Base-by-base conservation (phyloP, 345 rosid species). In the Pistacia integerrima region DNA sequence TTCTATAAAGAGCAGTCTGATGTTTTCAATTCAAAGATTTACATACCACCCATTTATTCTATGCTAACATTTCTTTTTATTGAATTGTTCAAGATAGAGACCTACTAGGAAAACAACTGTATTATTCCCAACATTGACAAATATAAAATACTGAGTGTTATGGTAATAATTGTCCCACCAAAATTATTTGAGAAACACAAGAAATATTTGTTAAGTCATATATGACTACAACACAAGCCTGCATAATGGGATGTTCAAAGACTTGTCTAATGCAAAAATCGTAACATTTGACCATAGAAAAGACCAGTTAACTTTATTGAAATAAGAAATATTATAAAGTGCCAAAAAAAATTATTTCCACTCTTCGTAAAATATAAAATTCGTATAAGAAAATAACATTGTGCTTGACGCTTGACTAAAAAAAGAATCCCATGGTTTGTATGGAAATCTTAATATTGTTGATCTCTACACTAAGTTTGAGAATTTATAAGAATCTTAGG, bases 401-500 rank as follows among this genome's bases (percentile, higher is more conserved):
- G 46, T 41, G 46, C 46, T 7, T 41, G 46, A 41, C 6, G 9
- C 46, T 41, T 41, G 8, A 41, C 46, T 41, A 0, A 8, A 8
- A 41, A 41, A 7, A 41, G 46, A 41, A 41, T 41, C 46, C 46
- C 9, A 7, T 41, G 46, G 46, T 41, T 41, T 6, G 8, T 5
- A 41, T 1, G 9, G 9, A 41, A 41, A 41, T 41, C 46, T 41
- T 41, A 41, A 41, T 7, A 41, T 41, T 41, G 9, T 41, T 41
- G 46, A 6, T 41, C 46, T 5, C 46, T 0, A 54, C 18, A 54
- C 5, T 4, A 16, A 18, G 16, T 56, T 58, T 48, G 10, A 36
- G 49, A 20, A 51, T 14, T 64, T 35, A 67, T 51, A 64, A 67
- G 17, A 48, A 82, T 58, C 10, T 74, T 33, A 73, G 33, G 72